Base-by-base conservation (phyloP, 2,329 filamentous ascomycete genomes). In the Ophiosphaerella korrae region DNA sequence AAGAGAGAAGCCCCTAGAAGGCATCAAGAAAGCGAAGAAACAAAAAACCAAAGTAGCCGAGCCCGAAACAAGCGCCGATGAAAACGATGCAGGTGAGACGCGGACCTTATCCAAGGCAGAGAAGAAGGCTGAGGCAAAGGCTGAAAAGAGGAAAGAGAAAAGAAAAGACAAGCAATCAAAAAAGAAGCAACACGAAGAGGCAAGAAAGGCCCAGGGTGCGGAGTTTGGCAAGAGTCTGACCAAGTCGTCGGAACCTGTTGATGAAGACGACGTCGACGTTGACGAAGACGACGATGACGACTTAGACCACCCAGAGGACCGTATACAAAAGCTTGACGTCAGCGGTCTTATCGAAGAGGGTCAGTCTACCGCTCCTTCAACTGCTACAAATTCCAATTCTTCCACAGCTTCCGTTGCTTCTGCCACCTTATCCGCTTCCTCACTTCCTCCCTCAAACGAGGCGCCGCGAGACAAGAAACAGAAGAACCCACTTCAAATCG, bases 351-450 rank as follows among this genome's bases (percentile, higher is more conserved):
- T 73, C 24, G 72, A 74, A 53, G 70, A 71, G 48, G 60, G 63
- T 57, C 63, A 63, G 55, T 71, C 69, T 42, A 71, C 67, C 45
- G 64, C 62, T 48, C 68, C 69, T 36, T 62, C 67, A 21, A 68
- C 70, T 45, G 50, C 62, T 59, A 58, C 60, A 55, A 60, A 70
- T 57, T 73, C 70, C 51, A 69, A 69, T 52, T 62, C 62, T 53
- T 78, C 77, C 33, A 71, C 76, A 52, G 71, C 74, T 37, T 71
- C 68, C 48, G 72, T 76, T 56, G 64, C 68, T 55, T 75, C 60
- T 26, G 77, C 75, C 42, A 68, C 77, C 33, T 80, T 78, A 8
- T 80, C 78, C 2, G 74, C 76, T 38, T 79, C 78, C 36, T 80
- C 78, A 7, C 72, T 78, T 44, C 75, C 76, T 7, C 72, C 74